Conservation (phyloP, 495 filamentous ascomycete genomes). For the Tetracladium setigerum region DNA sequence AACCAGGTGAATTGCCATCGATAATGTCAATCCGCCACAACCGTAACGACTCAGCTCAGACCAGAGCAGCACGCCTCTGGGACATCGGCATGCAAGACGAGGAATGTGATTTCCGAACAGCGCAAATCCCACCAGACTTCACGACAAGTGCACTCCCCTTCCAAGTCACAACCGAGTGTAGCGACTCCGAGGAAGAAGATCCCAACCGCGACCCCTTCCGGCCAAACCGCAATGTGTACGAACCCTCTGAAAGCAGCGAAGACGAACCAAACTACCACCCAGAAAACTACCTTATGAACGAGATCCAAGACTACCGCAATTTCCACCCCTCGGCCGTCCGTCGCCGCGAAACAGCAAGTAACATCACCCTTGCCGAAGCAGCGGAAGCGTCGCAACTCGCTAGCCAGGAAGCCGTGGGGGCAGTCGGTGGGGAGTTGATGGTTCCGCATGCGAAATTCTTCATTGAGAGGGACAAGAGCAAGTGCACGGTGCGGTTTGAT, state of each 20-base stretch:
- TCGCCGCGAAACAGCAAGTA: conserved; percentile 26
- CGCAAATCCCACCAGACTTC: conserved; percentile 47
- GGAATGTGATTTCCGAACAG: conserved; percentile 37
- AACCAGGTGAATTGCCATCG: conserved; percentile 23
- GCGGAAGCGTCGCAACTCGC: conserved; percentile 45
- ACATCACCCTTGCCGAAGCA: conserved; percentile 37
- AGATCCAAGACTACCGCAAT: conserved; percentile 1
- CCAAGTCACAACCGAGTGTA: conserved; percentile 43
- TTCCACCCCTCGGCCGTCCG: conserved; percentile 9
- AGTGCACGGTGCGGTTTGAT: conserved; percentile 81
- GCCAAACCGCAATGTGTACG: conserved; percentile 25
- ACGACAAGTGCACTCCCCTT: conserved; percentile 31
- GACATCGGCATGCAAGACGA: conserved; percentile 43
- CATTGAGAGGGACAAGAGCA: conserved; percentile 72
- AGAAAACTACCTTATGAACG: conserved; percentile 19
- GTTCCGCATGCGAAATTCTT: conserved; percentile 70
- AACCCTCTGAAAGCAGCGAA: conserved; percentile 42
- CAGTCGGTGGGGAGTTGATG: conserved; percentile 48
- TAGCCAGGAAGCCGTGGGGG: conserved; percentile 46
- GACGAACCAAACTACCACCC: conserved; percentile 20
- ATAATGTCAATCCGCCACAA: conserved; percentile 39
- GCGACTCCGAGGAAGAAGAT: conserved; percentile 42
- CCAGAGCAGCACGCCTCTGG: conserved; percentile 31
- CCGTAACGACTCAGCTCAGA: conserved; percentile 31
- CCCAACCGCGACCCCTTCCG: conserved; percentile 18